A percentile compares a stretch with the other conserved stretches of the same genome.
These are phyloP conservation scores for Penicillium samsonianum DNA, from an alignment of 495 filamentous ascomycete genomes.

Conservation along the genomic window DNA sequence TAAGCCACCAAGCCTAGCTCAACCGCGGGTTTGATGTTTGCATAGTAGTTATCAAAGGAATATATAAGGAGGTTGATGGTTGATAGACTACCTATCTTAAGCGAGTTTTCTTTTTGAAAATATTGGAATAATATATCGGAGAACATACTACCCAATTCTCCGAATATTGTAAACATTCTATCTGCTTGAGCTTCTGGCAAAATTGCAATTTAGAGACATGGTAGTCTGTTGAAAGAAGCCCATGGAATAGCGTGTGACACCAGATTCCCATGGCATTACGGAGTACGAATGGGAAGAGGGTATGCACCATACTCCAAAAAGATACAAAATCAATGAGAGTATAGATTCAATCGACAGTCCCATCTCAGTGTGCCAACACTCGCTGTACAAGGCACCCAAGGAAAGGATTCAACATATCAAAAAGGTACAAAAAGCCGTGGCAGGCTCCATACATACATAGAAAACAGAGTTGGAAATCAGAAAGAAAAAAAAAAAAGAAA, in stretches of 20 bases:
- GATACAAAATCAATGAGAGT: conserved; percentile 9
- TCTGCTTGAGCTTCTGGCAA: background rate
- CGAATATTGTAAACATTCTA: background rate
- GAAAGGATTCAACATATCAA: conserved; percentile 13
- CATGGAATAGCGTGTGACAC: too few relatives aligned
- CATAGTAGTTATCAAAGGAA: too few relatives aligned
- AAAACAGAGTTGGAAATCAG: conserved; percentile 18
- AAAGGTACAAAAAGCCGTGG: conserved; percentile 18
- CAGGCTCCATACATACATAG: conserved; percentile 30
- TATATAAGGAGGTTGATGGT: too few relatives aligned
- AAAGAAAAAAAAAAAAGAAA: conserved; percentile 9
- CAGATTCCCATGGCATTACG: background rate
- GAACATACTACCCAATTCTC: too few relatives aligned
- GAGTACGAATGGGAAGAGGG: background rate
- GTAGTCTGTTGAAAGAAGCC: background rate
- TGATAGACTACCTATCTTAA: too few relatives aligned
- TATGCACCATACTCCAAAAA: background rate
- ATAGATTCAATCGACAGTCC: conserved; percentile 21
- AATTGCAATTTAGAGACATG: background rate
- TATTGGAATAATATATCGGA: too few relatives aligned
- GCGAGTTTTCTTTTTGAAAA: too few relatives aligned
- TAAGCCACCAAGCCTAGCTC: too few relatives aligned
- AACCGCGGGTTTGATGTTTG: too few relatives aligned
- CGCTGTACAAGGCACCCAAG: conserved; percentile 28
- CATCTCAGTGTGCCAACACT: conserved; percentile 23